Evolutionary conservation across 2,329 filamentous ascomycete genomes (phyloP).

Genomic region (Pyrenophora seminiperda): DNA sequence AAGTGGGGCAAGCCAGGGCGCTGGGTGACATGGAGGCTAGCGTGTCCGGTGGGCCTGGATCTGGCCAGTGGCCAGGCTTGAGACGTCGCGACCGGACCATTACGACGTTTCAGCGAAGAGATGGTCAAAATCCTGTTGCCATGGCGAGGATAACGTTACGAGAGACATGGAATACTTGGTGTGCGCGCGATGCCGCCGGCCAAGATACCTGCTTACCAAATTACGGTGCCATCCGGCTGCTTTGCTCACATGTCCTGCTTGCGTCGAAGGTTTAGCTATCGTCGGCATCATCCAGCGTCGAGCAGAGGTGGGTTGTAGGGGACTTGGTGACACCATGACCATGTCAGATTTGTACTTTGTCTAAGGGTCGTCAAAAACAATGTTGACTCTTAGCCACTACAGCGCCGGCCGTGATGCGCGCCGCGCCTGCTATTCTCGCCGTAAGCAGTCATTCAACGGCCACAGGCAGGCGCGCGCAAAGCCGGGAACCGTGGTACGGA

Average conservation of each 20-base stretch:
- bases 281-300: neutral
- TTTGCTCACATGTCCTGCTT: neutral
- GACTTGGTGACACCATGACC: too few species aligned
- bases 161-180: conserved; percentile 10
- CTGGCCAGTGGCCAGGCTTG: conserved; percentile 33
- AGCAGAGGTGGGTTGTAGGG: too few species aligned
- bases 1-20: conserved; percentile 30
- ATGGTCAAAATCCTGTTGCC: conserved; percentile 9
- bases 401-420: conserved; percentile 8
- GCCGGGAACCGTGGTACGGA: conserved; percentile 7
- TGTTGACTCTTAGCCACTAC: conserved; percentile 25
- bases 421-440: conserved; percentile 6
- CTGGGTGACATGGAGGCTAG: conserved; percentile 30
- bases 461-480: conserved; percentile 20
- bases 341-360: conserved; percentile 16
- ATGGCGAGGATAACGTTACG: neutral
- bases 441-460: conserved; percentile 7
- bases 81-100: conserved; percentile 12
- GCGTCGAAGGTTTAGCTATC: neutral
- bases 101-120: conserved; percentile 28
- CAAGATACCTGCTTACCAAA: neutral
- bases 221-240: neutral
- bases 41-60: conserved; percentile 14
- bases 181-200: neutral
- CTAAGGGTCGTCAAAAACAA: conserved; percentile 17